phyloP scores from a whole-genome alignment of 176 grass and related monocot genomes.

The Carex pumila region DNA sequence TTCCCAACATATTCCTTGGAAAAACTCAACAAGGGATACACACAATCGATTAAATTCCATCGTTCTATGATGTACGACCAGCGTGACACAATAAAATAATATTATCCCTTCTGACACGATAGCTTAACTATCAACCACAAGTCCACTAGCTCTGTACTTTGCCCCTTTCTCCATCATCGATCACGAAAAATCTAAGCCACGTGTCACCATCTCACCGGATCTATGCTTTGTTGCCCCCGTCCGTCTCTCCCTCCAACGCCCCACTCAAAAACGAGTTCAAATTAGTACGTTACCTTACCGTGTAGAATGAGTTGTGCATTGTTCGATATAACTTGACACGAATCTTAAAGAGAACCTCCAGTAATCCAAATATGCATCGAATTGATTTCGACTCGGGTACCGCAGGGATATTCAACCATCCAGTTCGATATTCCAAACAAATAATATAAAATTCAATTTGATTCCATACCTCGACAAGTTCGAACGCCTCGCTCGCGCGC shows the following conservation, averaged over 20 bases:
- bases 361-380: too few species aligned
- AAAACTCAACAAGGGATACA: background rate
- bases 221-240: background rate
- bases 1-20: background rate
- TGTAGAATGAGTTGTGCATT: too few species aligned
- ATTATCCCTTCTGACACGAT: constrained; percentile 11
- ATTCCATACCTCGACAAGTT: constrained; percentile 39
- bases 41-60: background rate
- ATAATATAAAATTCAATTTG: constrained; percentile 15
- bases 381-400: too few species aligned
- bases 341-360: too few species aligned
- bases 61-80: constrained; percentile 13
- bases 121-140: background rate
- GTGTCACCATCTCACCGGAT: constrained; percentile 6
- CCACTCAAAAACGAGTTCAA: background rate
- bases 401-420: too few species aligned
- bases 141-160: constrained; percentile 2
- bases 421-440: background rate
- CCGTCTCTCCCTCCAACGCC: background rate
- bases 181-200: background rate
- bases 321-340: too few species aligned
- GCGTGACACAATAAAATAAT: constrained; percentile 9
- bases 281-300: too few species aligned
- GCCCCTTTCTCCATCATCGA: background rate
- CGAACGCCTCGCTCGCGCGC: constrained; percentile 27